Base-by-base conservation (phyloP, 192 early-diverging fungal species). In the Rhizophagus clarus region DNA sequence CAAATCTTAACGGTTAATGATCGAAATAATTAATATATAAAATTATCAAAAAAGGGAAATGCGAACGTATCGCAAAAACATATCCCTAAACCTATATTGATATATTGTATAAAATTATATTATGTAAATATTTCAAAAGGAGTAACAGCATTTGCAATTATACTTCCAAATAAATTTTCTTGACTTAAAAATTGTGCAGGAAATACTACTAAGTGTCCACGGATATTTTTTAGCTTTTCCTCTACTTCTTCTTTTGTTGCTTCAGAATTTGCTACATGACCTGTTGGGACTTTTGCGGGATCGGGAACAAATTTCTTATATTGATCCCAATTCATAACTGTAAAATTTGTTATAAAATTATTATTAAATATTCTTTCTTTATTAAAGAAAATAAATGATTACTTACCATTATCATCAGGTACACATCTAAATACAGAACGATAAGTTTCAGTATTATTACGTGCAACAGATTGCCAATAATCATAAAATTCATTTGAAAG, bases 341-440 rank as follows among this genome's bases (percentile, higher is more conserved):
- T 31, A 31, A 42, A 51, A 11, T 29, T 15, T 61, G 34, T 22
- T 17, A 26, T n/a, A 37, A 51, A 20, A 51, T 17, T 29, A 56
- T 26, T 28, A 74, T 2, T 37, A 37, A 37, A n/a, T n/a, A 2
- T 37, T 37, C 34, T 37, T 37, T 45, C 12, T 45, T 45, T 12
- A 45, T 4, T 11, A 49, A 51, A 60, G 49, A 51, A 26, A 74
- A 29, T 34, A 74, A 74, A 56, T 22, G 14, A 77, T 11, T 24
- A 84, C 56, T 88, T 85, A 34, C 93, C 87, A 1, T 93, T 92
- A 63, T 97, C 91, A 82, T 97, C 95, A 8, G 95, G 96, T 10
- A 97, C 91, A 84, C 94, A 95, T 17, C 89, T 88, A 82, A 97
- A 97, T 8, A 96, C 88, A 4, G 94, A 90, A 14, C 95, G 85